These are phyloP conservation scores for Solanum aculeatissimum DNA, from an alignment of 305 asterid genomes.

Conservation along the genomic window DNA sequence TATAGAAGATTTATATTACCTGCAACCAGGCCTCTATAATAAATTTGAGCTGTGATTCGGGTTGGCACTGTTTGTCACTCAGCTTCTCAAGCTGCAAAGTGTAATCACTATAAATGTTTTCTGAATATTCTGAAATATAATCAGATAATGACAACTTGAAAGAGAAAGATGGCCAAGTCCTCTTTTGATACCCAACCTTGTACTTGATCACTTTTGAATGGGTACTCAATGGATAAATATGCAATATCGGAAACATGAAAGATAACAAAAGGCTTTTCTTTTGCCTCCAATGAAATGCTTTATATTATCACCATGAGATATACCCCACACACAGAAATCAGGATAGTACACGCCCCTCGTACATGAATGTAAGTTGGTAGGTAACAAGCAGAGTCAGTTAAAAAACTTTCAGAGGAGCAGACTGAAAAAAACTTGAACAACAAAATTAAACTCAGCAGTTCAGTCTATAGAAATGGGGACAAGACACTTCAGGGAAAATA, in stretches of 20 bases:
- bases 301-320: not conserved
- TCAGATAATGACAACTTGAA: not conserved
- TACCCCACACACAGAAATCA: not conserved
- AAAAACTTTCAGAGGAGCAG: not conserved
- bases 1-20: conserved; percentile 28
- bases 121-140: not conserved
- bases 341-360: not conserved
- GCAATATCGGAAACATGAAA: not conserved
- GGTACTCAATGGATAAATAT: not conserved
- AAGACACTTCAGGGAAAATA: not conserved
- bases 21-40: conserved; percentile 93
- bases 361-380: not conserved
- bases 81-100: conserved; percentile 77
- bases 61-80: conserved; percentile 78
- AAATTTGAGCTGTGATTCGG: conserved; percentile 92
- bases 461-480: not conserved
- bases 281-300: not conserved
- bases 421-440: not conserved
- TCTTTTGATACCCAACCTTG: not conserved
- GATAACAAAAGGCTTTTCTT: not conserved
- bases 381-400: not conserved
- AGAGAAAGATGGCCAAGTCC: not conserved
- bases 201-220: not conserved
- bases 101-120: not conserved
- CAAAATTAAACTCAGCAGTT: not conserved